Evolutionary conservation across 805 yeast genomes (phyloP), one percentile per base, ranked within the genome.

Genomic region (Ogataea methanolica): DNA sequence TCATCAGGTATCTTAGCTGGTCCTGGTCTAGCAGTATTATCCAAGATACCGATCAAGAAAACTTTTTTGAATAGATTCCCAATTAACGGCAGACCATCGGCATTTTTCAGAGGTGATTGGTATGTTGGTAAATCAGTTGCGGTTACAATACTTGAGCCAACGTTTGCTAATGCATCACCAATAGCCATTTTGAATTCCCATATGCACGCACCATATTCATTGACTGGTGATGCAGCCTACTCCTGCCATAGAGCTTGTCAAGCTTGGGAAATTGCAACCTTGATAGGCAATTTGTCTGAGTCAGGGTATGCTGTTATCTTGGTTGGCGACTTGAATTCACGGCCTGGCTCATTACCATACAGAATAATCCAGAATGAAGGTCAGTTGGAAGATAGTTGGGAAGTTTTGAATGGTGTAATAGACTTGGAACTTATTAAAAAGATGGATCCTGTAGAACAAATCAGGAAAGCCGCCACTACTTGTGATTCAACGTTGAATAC

Each of bases 61-160:
- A 80, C 96, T 0, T 87, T 85, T 60, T 66, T 94, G 41, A 85
- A 87, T 61, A 71, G 96, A 19, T 94, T 88, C 61, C 96, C 97
- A 0, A 79, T 94, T 51, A 94, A 92, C 64, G 99, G 99, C 2
- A 73, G 97, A 44, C 96, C 98, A 2, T 80, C 89, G 38, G 99
- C 99, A 0, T 84, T 94, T 53, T 85, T 80, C 70, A 72, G 98
- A 49, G 99, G 99, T 35, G 99, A 94, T 64, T 94, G 97, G 96
- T 88, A 79, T 55, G 99, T 94, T 21, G 99, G 99, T 8, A 94
- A 94, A 62, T 78, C 92, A 8, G 79, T 89, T 17, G 85, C 96
- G 0, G 80, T 89, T 3, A 85, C 96, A 0, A 65, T 80, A 4
- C 69, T 94, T 38, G 70, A 70, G 47, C 83, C 87, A 5, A 67